Percentiles rank a stretch among this genome's conserved stretches.
These are phyloP conservation scores for Sclerotinia spermophila DNA, from an alignment of 2,329 filamentous ascomycete genomes.

Conservation along the genomic window DNA sequence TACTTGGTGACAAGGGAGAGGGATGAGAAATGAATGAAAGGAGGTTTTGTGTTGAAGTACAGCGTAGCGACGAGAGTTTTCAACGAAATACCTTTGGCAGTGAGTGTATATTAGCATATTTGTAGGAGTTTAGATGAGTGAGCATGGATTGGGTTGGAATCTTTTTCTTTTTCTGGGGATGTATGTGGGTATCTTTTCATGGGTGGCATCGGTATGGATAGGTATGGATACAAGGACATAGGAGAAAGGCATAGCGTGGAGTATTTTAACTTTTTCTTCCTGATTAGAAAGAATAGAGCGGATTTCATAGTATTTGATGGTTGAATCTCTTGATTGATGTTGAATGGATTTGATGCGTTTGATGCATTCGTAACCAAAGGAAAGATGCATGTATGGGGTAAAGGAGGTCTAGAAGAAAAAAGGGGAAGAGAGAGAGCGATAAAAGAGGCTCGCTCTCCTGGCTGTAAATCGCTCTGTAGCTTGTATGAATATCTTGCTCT, in stretches of 20 bases:
- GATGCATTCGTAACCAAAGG: not conserved
- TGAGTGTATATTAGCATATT: slow-evolving; percentile 14
- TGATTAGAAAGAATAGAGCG: not conserved
- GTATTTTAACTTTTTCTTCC: not conserved
- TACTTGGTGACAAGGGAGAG: not conserved
- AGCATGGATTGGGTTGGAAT: not conserved
- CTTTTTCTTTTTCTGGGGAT: not conserved
- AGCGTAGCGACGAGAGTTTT: not conserved
- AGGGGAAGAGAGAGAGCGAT: too few species aligned
- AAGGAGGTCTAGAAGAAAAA: too few species aligned
- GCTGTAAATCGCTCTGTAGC: too few species aligned
- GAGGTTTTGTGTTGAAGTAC: not conserved
- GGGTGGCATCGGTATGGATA: not conserved
- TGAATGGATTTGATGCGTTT: not conserved
- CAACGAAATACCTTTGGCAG: not conserved
- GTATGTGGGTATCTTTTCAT: not conserved
- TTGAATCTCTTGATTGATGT: not conserved
- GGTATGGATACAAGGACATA: slow-evolving; percentile 4
- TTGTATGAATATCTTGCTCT: too few species aligned
- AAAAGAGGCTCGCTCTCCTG: too few species aligned
- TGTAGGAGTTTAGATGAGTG: slow-evolving; percentile 19
- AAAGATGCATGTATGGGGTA: too few species aligned
- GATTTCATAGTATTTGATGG: not conserved
- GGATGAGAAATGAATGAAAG: not conserved
- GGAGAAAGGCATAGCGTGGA: slow-evolving; percentile 9